Base-by-base conservation (phyloP, 2,329 filamentous ascomycete species). In the Beauveria sp. region DNA sequence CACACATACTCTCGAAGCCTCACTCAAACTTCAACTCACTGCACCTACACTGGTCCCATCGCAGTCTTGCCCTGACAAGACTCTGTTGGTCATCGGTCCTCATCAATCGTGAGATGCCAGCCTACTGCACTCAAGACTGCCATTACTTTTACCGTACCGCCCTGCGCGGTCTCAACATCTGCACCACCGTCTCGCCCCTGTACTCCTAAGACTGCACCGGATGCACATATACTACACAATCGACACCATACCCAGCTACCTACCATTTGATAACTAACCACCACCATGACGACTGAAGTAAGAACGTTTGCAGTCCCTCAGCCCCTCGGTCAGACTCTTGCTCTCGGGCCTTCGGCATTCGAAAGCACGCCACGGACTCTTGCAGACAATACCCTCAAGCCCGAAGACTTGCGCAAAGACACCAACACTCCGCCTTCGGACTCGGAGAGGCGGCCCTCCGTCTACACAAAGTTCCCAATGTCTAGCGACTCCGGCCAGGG, bases 61-160 rank as follows among this genome's bases (percentile, higher is more conserved):
- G 55, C 22, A 51, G 46, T 58, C 55, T 58, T 58, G 55, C n/a
- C 30, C 20, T 43, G 34, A 12, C 34, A 48, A 60, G 44, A 60
- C 57, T 60, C 50, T 60, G 41, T 28, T 54, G 48, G 57, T 44
- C 59, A 44, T n/a, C 46, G 24, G 30, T 18, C 44, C 43, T 48
- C 43, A 51, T 16, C 34, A 37, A 37, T 48, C 52, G 59, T 61
- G 59, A 56, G 79, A 96, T 96, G 90, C 89, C 89, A 80, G 76
- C 82, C 69, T 93, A 91, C 75, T 96, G 80, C 75, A 79, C 90
- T 62, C 88, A 94, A 81, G 89, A 96, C 76, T 96, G 90, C 71
- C 91, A 96, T 74, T 96, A 96, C 78, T 96, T 96, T 78, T 94
- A 90, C 80, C 90, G 90, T 80, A 96, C 88, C 75, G 89, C 90